Base-by-base conservation (phyloP, 495 filamentous ascomycete species). In the Hypoxylon cercidicola region DNA sequence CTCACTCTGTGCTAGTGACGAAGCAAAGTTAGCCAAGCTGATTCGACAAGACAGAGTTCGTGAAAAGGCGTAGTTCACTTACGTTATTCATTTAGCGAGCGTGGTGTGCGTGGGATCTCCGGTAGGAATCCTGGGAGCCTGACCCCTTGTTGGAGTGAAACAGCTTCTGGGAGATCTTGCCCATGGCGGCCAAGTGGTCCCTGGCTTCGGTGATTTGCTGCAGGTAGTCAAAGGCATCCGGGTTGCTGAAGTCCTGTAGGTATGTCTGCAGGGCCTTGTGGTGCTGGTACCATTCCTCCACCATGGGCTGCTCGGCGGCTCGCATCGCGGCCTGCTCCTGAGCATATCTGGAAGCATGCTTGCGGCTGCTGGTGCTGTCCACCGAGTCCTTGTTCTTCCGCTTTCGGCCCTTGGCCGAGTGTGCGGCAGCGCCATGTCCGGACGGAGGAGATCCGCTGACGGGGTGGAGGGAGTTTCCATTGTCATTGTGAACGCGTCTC, bases 401-500 rank as follows among this genome's bases (percentile, higher is more conserved):
- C 77, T 83, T 83, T 19, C 80, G 75, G 47, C 81, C 78, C 70
- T 81, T 74, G 55, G 79, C 53, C 54, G 75, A 69, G 12, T 74
- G 60, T 28, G 68, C 53, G 45, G 71, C 57, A 51, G 72, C 63
- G 15, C 64, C 72, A 13, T 76, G 69, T 18, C 67, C 62, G 21
- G 75, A 68, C 25, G 79, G 76, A n/a, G 77, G 73, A 37, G 77
- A 64, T 16, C 60, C 69, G 35, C 62, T 69, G 43, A 66, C 55
- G 7, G 74, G 58, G 60, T 71, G 72, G 43, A 72, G 71, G 8
- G 74, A 62, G 58, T 74, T 71, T 32, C 79, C 79, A 56, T 78
- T 86, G 78, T 93, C 91, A 77, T 93, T 90, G 78, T 97, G 93
- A 13, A 96, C 91, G 60, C 93, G 87, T 74, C 89, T 89, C 92